These are phyloP conservation scores for Strobilomyces dryophilus DNA, from an alignment of 768 basidiomycete species.

Conservation along the genomic window DNA sequence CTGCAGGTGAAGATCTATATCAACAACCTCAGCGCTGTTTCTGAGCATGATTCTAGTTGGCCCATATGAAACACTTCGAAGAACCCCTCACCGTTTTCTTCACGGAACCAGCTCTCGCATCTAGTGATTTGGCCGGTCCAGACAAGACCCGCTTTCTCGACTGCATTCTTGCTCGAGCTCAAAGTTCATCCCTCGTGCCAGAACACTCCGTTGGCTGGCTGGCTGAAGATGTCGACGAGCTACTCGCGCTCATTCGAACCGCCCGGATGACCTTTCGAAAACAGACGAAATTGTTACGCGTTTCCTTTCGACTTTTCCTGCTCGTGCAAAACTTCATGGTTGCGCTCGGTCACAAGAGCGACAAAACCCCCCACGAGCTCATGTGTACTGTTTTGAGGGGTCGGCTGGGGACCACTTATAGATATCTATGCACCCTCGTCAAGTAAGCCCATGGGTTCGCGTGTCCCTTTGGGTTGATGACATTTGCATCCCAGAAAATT, in stretches of 20 bases:
- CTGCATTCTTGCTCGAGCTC: conserved; percentile 35
- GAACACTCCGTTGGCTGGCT: conserved; percentile 24
- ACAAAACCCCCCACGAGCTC: conserved; percentile 33
- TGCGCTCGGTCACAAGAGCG: conserved; percentile 39
- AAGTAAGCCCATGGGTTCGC: conserved; percentile 35
- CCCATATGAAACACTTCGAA: conserved; percentile 67
- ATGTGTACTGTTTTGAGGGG: conserved; percentile 47
- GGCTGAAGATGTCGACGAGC: conserved; percentile 22
- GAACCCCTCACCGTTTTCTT: conserved; percentile 47
- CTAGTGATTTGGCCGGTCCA: conserved; percentile 12
- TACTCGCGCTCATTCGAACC: conserved; percentile 34
- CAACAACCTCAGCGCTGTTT: neutral
- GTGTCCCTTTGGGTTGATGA: conserved; percentile 14
- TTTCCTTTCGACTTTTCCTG: conserved; percentile 47
- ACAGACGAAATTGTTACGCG: conserved; percentile 33
- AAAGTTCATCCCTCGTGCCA: conserved; percentile 14
- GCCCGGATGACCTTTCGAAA: conserved; percentile 37
- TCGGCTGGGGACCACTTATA: conserved; percentile 39
- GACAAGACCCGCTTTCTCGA: conserved; percentile 34
- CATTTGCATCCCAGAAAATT: conserved; percentile 37
- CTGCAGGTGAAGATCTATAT: conserved; percentile 48
- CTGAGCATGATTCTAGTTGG: conserved; percentile 39
- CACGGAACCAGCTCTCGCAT: conserved; percentile 7
- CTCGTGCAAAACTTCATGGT: conserved; percentile 42
- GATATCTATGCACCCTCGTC: conserved; percentile 42